Evolutionary conservation across 108 stramenopile genomes (phyloP).

Genomic region (Fragilariopsis cylindrus): DNA sequence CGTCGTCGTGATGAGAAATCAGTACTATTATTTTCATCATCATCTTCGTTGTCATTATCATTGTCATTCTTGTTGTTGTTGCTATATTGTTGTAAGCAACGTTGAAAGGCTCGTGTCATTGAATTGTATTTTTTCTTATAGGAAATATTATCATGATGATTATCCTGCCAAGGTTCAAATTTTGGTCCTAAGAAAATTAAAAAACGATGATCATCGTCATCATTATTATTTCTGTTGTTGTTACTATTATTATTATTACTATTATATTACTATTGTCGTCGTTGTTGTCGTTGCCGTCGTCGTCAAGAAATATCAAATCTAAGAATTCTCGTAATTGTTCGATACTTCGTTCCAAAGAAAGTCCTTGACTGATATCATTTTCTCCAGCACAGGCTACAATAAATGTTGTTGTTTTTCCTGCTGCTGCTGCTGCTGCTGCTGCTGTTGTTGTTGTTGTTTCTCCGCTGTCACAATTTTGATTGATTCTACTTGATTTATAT

Average conservation of each 20-base stretch:
- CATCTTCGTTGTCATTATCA: not conserved
- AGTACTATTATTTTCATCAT: not conserved
- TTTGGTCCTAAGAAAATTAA: conserved; percentile 81
- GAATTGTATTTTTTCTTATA: conserved; percentile 61
- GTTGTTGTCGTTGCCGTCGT: not conserved
- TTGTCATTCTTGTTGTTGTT: conserved; percentile 4
- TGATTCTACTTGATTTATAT: not conserved
- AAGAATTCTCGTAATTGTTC: conserved; percentile 29
- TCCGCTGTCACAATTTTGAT: not conserved
- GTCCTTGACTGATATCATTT: conserved; percentile 65
- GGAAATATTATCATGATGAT: conserved; percentile 33
- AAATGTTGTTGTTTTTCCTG: conserved; percentile 15
- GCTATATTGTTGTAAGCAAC: conserved; percentile 38
- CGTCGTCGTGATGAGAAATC: not conserved
- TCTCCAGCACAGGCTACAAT: conserved; percentile 82
- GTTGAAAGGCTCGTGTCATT: conserved; percentile 55
- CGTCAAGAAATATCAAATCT: conserved; percentile 36
- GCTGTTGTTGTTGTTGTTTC: not conserved
- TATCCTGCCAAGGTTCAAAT: conserved; percentile 78
- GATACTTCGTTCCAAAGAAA: conserved; percentile 40
- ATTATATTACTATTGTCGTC: not conserved
- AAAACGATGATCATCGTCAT: not conserved
- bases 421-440: not conserved
- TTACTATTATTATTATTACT: not conserved
- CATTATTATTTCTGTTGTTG: conserved; percentile 8